Conservation (phyloP, 2,329 filamentous ascomycete genomes). For the Colletotrichum truncatum region DNA sequence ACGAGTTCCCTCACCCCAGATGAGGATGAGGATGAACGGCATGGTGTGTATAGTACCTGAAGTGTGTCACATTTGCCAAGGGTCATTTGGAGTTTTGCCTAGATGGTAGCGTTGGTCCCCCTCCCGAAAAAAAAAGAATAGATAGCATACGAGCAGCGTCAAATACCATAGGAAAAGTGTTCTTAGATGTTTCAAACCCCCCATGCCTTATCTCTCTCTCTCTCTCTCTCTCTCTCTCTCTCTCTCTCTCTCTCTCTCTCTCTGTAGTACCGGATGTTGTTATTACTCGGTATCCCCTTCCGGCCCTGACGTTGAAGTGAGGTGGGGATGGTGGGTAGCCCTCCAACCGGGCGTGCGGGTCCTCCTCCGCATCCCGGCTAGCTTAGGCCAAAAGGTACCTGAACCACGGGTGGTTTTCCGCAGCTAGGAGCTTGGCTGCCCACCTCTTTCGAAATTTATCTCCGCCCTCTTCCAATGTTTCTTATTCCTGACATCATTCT, state of each 20-base stretch:
- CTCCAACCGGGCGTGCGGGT: slow-evolving; percentile 6
- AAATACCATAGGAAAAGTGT: neutral
- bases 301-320: neutral
- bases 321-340: too few species aligned
- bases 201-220: too few species aligned
- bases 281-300: too few species aligned
- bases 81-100: slow-evolving; percentile 21
- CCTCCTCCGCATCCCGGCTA: slow-evolving; percentile 17
- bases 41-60: slow-evolving; percentile 17
- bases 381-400: neutral
- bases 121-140: slow-evolving; percentile 16
- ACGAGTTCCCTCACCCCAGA: slow-evolving; percentile 83
- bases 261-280: too few species aligned
- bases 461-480: neutral
- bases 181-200: too few species aligned
- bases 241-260: too few species aligned
- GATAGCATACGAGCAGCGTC: slow-evolving; percentile 10
- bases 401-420: neutral
- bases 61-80: slow-evolving; percentile 3
- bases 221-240: too few species aligned
- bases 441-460: slow-evolving; percentile 1
- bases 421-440: slow-evolving; percentile 10
- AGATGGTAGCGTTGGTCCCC: slow-evolving; percentile 8
- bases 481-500: slow-evolving; percentile 18
- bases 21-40: slow-evolving; percentile 24